Base-by-base conservation (phyloP, 108 stramenopile genomes). In the Cyclotella sp. region DNA sequence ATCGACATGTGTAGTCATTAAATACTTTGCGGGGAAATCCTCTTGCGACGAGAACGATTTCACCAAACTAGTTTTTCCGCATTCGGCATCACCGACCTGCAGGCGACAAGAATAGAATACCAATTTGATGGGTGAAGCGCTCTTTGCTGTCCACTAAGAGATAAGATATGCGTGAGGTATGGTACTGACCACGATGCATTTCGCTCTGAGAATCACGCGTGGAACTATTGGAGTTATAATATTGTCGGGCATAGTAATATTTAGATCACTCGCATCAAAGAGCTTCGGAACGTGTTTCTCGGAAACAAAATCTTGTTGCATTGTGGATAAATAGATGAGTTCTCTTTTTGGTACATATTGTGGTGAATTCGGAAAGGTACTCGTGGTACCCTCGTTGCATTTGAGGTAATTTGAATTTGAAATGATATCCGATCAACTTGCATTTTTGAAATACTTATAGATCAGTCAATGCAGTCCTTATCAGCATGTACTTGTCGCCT, bases 31-130 rank as follows among this genome's bases (percentile, higher is more conserved):
- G 2, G 46, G 46, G 27, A 30, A 66, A 27, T 66, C 30, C 9
- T 44, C 65, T 14, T 46, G 46, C 26, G 65, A 46, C 15, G 46
- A 27, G 42, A 66, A 24, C n/a, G 28, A 43, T 21, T 44, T 19
- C 21, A 66, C 22, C 30, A 66, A 27, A 15, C 44, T 46, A 13
- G 65, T 66, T 46, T 66, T 66, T 12, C 65, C 65, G 30, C 65
- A 66, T 43, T 3, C 13, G 1, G 15, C 65, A 46, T 66, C 65
- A 15, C 65, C 65, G 9, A 66, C 65, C 24, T 43, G 0, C 21
- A 47, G 1, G 26, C 26, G 57, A 27, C 13, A 27, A 58, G 13
- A 6, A 27, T 22, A 58, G 22, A 22, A 27, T 22, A 24, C 26
- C 27, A 27, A 15, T 2, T 4, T 15, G 3, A 24, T 27, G 1